Evolutionary conservation across 176 grass and related monocot genomes (phyloP).

Genomic region (Phoenix dactylifera): DNA sequence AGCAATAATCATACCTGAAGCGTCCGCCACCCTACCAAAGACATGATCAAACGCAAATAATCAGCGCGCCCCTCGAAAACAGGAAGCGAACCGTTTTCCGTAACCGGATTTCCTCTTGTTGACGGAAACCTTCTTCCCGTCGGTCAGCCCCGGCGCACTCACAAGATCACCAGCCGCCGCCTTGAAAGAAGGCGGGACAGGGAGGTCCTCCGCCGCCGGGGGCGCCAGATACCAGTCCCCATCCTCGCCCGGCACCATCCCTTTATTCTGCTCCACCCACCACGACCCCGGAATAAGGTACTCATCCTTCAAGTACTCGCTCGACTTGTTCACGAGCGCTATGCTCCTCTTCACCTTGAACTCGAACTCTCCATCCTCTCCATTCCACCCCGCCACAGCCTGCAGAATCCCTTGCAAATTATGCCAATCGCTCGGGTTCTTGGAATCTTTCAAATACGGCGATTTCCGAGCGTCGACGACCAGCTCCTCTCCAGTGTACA

Average conservation of each 20-base stretch:
- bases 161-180: too few species aligned
- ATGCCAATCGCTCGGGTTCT: conserved; percentile 62
- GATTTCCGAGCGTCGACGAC: conserved; percentile 52
- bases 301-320: conserved; percentile 63
- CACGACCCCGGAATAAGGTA: conserved; percentile 69
- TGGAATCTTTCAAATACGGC: conserved; percentile 49
- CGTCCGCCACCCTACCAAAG: too few species aligned
- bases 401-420: conserved; percentile 90
- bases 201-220: conserved; percentile 40
- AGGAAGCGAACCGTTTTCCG: too few species aligned
- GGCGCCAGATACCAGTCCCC: conserved; percentile 48
- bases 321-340: conserved; percentile 83
- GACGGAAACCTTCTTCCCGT: too few species aligned
- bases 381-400: conserved; percentile 57
- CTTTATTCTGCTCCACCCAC: conserved; percentile 87
- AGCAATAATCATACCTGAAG: too few species aligned
- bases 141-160: too few species aligned
- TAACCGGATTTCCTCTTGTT: too few species aligned
- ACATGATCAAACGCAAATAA: too few species aligned
- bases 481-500: conserved; percentile 39
- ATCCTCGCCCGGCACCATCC: conserved; percentile 49
- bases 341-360: conserved; percentile 65
- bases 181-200: conserved; percentile 27
- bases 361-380: conserved; percentile 52
- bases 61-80: too few species aligned